Evolutionary conservation across 768 basidiomycete genomes (phyloP).

Genomic region (Naganishia antarctica): DNA sequence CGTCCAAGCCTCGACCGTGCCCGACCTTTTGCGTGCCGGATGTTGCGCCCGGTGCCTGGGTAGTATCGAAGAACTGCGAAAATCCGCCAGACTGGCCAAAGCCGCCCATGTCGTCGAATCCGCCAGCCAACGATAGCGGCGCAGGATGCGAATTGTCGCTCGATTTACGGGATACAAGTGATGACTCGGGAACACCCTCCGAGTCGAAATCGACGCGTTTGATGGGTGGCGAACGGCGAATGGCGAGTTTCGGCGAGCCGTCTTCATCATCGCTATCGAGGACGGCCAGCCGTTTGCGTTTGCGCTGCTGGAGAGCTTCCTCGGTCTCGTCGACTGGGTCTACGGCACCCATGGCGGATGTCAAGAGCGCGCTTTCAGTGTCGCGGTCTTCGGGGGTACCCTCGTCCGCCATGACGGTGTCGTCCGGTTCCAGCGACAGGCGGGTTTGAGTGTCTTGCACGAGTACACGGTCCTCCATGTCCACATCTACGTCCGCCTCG

Average conservation of each 20-base stretch:
- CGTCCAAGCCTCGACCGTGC: slow-evolving; percentile 6
- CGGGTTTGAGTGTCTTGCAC: slow-evolving; percentile 15
- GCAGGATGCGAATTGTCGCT: not conserved
- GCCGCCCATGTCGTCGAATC: slow-evolving; percentile 10
- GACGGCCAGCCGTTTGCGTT: slow-evolving; percentile 6
- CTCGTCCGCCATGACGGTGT: not conserved
- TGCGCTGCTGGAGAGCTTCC: slow-evolving; percentile 6
- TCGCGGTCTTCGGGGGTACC: not conserved
- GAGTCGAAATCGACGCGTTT: slow-evolving; percentile 1
- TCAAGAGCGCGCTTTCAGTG: not conserved
- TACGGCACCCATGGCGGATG: slow-evolving; percentile 8
- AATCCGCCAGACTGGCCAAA: slow-evolving; percentile 17
- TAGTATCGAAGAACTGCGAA: slow-evolving; percentile 25
- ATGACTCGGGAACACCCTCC: slow-evolving; percentile 17
- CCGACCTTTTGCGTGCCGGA: not conserved
- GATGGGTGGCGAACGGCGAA: not conserved
- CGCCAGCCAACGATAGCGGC: not conserved
- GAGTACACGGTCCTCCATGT: not conserved
- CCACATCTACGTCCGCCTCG: not conserved
- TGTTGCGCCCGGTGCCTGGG: slow-evolving; percentile 9
- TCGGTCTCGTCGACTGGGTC: not conserved
- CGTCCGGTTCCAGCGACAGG: not conserved
- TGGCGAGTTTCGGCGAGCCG: not conserved
- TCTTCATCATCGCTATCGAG: slow-evolving; percentile 13
- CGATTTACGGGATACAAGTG: not conserved